phyloP scores from a whole-genome alignment of 495 filamentous ascomycete species.

The Cercophora newfieldiana region DNA sequence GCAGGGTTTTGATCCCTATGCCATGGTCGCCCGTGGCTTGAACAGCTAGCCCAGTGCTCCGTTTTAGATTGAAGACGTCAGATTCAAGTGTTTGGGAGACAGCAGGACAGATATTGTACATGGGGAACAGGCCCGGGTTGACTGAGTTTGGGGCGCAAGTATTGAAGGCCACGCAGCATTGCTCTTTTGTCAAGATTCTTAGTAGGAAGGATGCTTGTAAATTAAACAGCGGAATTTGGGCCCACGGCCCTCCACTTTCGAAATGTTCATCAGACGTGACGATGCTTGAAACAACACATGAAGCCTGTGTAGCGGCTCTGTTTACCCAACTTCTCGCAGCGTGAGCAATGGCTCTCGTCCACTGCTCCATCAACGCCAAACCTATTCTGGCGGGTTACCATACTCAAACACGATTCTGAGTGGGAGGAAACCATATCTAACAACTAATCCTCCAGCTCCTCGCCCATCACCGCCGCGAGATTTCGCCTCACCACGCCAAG shows the following conservation, averaged over 20 bases:
- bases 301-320: slow-evolving; percentile 12
- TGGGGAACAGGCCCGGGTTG: neutral
- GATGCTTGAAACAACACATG: slow-evolving; percentile 29
- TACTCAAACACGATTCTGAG: neutral
- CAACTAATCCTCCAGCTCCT: slow-evolving; percentile 46
- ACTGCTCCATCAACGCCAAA: neutral
- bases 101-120: neutral
- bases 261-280: neutral
- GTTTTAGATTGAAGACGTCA: neutral
- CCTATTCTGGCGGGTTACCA: neutral
- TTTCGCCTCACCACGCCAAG: slow-evolving; percentile 66
- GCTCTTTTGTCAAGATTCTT: neutral
- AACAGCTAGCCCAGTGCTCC: slow-evolving; percentile 1
- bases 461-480: slow-evolving; percentile 79
- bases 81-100: neutral
- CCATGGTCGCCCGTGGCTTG: slow-evolving; percentile 92
- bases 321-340: neutral
- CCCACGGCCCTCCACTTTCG: neutral
- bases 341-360: neutral
- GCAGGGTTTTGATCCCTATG: slow-evolving; percentile 88
- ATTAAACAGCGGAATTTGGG: neutral
- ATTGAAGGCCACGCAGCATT: neutral
- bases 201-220: neutral
- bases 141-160: neutral
- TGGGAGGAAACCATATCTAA: neutral